Evolutionary conservation across 1,284 basidiomycete species (phyloP).

Genomic region (Malassezia brasiliensis): DNA sequence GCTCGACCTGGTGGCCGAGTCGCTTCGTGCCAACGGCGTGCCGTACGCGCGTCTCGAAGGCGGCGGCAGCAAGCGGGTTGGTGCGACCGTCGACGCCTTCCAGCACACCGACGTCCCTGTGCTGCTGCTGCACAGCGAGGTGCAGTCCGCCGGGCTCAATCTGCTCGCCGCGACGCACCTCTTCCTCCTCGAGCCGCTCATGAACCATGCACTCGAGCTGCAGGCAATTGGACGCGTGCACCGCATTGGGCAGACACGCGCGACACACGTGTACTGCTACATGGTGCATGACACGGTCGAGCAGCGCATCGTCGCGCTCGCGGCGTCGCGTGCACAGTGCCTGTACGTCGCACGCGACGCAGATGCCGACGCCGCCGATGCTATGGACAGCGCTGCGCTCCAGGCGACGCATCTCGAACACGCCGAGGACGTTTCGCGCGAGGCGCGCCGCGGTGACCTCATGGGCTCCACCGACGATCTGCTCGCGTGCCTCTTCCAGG

Average conservation of each 20-base stretch:
- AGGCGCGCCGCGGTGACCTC: conserved; percentile 24
- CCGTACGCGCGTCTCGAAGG: conserved; percentile 27
- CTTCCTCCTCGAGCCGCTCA: conserved; percentile 40
- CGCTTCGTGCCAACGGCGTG: conserved; percentile 33
- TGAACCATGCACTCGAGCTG: conserved; percentile 37
- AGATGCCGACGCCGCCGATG: not conserved
- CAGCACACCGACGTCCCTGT: conserved; percentile 24
- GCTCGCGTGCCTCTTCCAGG: conserved; percentile 30
- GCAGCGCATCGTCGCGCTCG: conserved; percentile 28
- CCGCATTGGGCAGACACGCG: conserved; percentile 39
- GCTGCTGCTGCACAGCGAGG: conserved; percentile 42
- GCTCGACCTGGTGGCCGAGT: conserved; percentile 33
- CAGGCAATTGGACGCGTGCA: conserved; percentile 42
- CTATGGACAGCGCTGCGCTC: conserved; percentile 15
- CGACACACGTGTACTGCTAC: conserved; percentile 35
- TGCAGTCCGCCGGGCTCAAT: conserved; percentile 39
- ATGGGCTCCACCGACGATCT: conserved; percentile 27
- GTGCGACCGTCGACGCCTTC: conserved; percentile 23
- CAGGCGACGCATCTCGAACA: conserved; percentile 16
- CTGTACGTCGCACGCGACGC: conserved; percentile 23
- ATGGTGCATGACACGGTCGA: conserved; percentile 40
- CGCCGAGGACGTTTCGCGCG: conserved; percentile 14
- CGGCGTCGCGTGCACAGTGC: conserved; percentile 26
- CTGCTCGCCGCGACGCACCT: conserved; percentile 33
- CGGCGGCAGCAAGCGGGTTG: conserved; percentile 21